Evolutionary conservation across 495 filamentous ascomycete species (phyloP).

Genomic region (Chaetomium cochliodes): DNA sequence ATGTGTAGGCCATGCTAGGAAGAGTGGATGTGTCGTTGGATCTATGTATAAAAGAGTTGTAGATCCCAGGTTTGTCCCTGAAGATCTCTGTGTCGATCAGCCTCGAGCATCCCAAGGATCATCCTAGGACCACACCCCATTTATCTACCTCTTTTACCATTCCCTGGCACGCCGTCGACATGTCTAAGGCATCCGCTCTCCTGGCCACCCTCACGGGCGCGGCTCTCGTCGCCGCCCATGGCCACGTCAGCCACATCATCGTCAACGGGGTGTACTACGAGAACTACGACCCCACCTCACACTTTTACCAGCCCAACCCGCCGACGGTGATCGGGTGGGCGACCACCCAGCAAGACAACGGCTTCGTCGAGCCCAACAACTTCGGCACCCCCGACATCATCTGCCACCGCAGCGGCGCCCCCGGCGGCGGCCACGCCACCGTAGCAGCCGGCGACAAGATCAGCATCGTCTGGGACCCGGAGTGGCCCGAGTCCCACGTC

Average conservation of each 20-base stretch:
- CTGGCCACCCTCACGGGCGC: conserved; percentile 50
- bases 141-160: not conserved
- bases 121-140: conserved; percentile 3
- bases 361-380: conserved; percentile 55
- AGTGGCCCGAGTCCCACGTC: conserved; percentile 45
- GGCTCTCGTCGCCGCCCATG: conserved; percentile 59
- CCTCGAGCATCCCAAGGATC: not conserved
- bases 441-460: conserved; percentile 48
- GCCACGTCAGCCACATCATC: conserved; percentile 58
- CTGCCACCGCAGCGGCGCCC: conserved; percentile 49
- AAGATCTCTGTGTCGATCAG: not conserved
- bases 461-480: conserved; percentile 46
- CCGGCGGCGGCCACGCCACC: conserved; percentile 41
- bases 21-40: not conserved
- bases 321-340: conserved; percentile 58
- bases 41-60: not conserved
- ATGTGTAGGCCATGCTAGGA: not conserved
- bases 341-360: conserved; percentile 55
- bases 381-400: conserved; percentile 49
- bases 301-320: conserved; percentile 41
- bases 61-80: not conserved
- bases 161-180: conserved; percentile 16
- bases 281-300: conserved; percentile 45
- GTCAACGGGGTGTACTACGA: conserved; percentile 55
- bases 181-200: conserved; percentile 34